Conservation (phyloP, 176 grass and related monocot species). For the Triticum timopheevii region DNA sequence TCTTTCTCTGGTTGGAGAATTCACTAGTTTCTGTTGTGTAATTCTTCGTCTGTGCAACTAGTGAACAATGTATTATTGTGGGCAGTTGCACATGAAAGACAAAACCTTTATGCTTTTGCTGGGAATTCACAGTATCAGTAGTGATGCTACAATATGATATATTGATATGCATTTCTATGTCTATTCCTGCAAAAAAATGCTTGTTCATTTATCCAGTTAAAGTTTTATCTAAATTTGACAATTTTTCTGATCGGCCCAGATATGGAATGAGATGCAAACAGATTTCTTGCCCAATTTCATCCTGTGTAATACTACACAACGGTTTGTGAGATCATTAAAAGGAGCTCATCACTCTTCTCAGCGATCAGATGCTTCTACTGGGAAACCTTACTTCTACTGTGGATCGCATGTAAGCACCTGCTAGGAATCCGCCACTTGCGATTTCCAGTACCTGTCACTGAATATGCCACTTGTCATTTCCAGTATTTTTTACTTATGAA, state of each 20-base stretch:
- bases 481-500: neutral
- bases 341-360: constrained; percentile 64
- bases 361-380: constrained; percentile 61
- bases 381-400: constrained; percentile 80
- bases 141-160: neutral
- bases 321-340: constrained; percentile 83
- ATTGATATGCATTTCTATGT: constrained; percentile 20
- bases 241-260: constrained; percentile 47
- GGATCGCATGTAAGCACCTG: constrained; percentile 79
- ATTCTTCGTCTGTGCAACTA: constrained; percentile 17
- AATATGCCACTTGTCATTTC: constrained; percentile 9
- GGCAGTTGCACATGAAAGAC: neutral
- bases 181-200: constrained; percentile 17
- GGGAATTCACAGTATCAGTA: constrained; percentile 16
- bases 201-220: neutral
- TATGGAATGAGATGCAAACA: constrained; percentile 96
- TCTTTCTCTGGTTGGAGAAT: constrained; percentile 10
- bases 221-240: constrained; percentile 20
- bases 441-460: neutral
- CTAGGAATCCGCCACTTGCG: neutral
- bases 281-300: constrained; percentile 98
- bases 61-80: constrained; percentile 21
- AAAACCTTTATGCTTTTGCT: neutral
- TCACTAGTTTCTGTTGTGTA: neutral
- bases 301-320: constrained; percentile 94